Conservation (phyloP, 148 eudicot species). For the Euryodendron excelsum region DNA sequence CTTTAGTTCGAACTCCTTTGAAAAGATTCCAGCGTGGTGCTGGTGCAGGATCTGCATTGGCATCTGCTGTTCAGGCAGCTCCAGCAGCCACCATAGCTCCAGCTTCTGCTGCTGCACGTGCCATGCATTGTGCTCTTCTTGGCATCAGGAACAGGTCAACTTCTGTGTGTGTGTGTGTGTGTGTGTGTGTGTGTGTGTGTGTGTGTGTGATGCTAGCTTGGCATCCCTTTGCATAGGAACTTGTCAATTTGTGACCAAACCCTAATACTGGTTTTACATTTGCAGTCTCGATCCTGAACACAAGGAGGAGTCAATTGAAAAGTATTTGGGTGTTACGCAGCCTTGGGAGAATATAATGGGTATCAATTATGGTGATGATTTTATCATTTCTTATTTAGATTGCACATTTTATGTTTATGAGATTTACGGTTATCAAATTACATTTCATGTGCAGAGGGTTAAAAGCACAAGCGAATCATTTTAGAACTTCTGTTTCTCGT, state of each 20-base stretch:
- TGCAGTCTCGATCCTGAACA: constrained; percentile 91
- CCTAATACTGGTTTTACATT: not conserved
- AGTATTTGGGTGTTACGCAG: constrained; percentile 61
- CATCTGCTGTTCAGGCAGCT: constrained; percentile 73
- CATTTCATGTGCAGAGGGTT: constrained; percentile 9
- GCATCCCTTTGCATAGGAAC: no score
- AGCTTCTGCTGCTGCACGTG: constrained; percentile 93
- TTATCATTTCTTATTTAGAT: not conserved
- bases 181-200: no score
- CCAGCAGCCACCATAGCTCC: constrained; percentile 96
- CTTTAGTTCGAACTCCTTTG: constrained; percentile 69
- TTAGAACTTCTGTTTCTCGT: not conserved
- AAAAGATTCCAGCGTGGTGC: constrained; percentile 77
- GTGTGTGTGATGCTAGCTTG: not conserved
- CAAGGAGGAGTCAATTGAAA: constrained; percentile 77
- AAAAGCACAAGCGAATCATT: not conserved
- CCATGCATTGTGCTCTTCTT: constrained; percentile 76
- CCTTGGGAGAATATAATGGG: constrained; percentile 25
- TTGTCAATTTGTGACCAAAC: no score
- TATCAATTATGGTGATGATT: constrained; percentile 1
- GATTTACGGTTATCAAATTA: not conserved
- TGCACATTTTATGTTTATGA: not conserved
- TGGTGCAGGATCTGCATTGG: constrained; percentile 77
- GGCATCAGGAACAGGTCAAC: constrained; percentile 84
- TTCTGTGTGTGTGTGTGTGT: not conserved